phyloP scores from a whole-genome alignment of 768 basidiomycete species.

The Tylopilus balloui region DNA sequence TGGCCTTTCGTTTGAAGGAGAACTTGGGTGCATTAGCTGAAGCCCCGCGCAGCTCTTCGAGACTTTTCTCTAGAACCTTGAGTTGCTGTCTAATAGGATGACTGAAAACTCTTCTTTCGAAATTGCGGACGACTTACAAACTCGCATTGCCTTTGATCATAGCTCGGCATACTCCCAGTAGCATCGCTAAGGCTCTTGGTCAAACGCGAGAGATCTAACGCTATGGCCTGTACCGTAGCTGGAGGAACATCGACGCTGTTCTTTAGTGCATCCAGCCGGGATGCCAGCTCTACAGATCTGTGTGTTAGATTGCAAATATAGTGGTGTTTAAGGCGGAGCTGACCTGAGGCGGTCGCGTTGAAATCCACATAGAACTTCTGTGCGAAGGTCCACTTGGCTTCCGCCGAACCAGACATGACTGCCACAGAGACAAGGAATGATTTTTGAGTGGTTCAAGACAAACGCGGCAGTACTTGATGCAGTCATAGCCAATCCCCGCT shows the following conservation, averaged over 20 bases:
- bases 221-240: slow-evolving; percentile 41
- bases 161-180: slow-evolving; percentile 58
- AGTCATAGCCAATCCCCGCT: too few species aligned
- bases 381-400: slow-evolving; percentile 28
- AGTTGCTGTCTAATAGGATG: slow-evolving; percentile 50
- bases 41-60: slow-evolving; percentile 48
- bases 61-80: slow-evolving; percentile 50
- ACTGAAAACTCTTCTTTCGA: slow-evolving; percentile 3
- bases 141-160: slow-evolving; percentile 72
- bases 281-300: slow-evolving; percentile 41
- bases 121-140: slow-evolving; percentile 41
- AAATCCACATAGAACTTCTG: slow-evolving; percentile 28
- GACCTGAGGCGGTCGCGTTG: slow-evolving; percentile 24
- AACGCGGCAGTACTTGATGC: too few species aligned
- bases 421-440: too few species aligned
- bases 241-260: slow-evolving; percentile 22
- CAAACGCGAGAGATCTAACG: slow-evolving; percentile 51
- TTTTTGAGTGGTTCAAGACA: too few species aligned
- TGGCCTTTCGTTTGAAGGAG: slow-evolving; percentile 52
- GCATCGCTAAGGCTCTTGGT: slow-evolving; percentile 63
- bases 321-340: not conserved
- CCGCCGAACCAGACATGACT: slow-evolving; percentile 19
- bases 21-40: slow-evolving; percentile 58
- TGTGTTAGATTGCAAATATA: slow-evolving; percentile 13
- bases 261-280: slow-evolving; percentile 42